Evolutionary conservation across 169 alveolate genomes (phyloP).

Genomic region (Fabrea salina): DNA sequence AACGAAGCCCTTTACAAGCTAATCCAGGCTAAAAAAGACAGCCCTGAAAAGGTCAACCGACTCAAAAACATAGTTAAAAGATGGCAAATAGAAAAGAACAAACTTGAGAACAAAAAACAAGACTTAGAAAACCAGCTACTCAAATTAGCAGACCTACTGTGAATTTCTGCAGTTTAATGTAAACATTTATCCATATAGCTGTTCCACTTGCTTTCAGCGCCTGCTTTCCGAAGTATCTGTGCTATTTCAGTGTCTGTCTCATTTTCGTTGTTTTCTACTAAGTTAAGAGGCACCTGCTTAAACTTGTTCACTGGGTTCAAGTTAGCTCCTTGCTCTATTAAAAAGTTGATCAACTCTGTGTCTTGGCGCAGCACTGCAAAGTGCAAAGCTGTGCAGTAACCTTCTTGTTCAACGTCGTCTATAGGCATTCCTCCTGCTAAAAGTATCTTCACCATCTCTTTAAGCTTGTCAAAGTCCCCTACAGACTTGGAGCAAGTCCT

Average conservation of each 20-base stretch:
- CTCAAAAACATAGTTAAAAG: too few relatives aligned
- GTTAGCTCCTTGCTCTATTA: not conserved
- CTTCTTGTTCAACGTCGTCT: conserved; percentile 13
- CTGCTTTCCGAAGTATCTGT: not conserved
- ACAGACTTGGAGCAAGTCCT: not conserved
- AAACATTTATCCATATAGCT: too few relatives aligned
- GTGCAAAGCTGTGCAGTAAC: conserved; percentile 36
- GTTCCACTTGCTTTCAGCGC: conserved; percentile 12
- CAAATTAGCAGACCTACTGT: too few relatives aligned
- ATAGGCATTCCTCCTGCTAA: not conserved
- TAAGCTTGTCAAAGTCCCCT: not conserved
- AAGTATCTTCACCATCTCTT: not conserved
- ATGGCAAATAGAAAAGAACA: too few relatives aligned
- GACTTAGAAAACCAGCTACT: too few relatives aligned
- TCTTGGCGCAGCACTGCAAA: not conserved
- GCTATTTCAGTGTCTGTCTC: not conserved
- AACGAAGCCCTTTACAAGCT: too few relatives aligned
- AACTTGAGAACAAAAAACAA: too few relatives aligned
- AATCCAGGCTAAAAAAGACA: too few relatives aligned
- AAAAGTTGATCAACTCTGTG: conserved; percentile 8
- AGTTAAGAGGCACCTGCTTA: not conserved
- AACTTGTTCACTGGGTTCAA: not conserved
- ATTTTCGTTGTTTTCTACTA: not conserved
- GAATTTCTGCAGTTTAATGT: too few relatives aligned
- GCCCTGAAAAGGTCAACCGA: too few relatives aligned